These are phyloP conservation scores for Fusarium equiseti DNA, from an alignment of 2,329 filamentous ascomycete genomes.

Conservation along the genomic window DNA sequence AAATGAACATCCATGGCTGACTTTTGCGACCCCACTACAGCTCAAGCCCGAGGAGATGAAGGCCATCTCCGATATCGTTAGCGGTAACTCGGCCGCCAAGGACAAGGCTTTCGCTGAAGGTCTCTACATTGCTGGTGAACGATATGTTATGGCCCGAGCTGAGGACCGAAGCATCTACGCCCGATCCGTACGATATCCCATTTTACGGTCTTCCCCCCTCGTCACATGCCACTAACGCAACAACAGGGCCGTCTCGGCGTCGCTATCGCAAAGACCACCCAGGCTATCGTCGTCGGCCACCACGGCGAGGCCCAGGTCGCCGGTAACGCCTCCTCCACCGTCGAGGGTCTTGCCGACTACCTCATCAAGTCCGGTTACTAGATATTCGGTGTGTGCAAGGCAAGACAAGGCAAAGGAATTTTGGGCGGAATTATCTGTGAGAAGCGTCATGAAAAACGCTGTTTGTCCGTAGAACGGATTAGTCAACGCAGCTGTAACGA, in stretches of 20 bases:
- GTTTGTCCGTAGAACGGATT: conserved; percentile 37
- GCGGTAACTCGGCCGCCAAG: conserved; percentile 59
- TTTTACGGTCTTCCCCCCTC: neutral
- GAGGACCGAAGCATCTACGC: conserved; percentile 86
- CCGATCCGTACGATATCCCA: conserved; percentile 75
- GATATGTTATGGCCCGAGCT: conserved; percentile 81
- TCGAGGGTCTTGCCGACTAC: conserved; percentile 89
- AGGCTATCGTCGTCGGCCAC: conserved; percentile 90
- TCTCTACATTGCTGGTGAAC: conserved; percentile 79
- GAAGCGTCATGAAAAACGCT: conserved; percentile 28
- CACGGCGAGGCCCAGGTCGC: conserved; percentile 81
- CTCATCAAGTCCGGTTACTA: conserved; percentile 84
- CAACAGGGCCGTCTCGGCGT: conserved; percentile 80
- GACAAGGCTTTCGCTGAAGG: conserved; percentile 79
- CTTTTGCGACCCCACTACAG: conserved; percentile 39
- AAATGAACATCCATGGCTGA: conserved; percentile 15
- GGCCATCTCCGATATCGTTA: conserved; percentile 66
- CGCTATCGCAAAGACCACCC: conserved; percentile 85
- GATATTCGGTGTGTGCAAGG: conserved; percentile 38
- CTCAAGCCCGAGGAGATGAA: conserved; percentile 68
- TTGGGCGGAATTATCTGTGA: conserved; percentile 21
- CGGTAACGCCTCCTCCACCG: conserved; percentile 80
- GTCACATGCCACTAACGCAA: conserved; percentile 8
- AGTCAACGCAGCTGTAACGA: conserved; percentile 38
- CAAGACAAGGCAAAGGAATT: conserved; percentile 1